Percentiles rank a stretch among this genome's conserved stretches.
Conservation (phyloP, 2,329 filamentous ascomycete genomes). For the Coniochaeta sp. region DNA sequence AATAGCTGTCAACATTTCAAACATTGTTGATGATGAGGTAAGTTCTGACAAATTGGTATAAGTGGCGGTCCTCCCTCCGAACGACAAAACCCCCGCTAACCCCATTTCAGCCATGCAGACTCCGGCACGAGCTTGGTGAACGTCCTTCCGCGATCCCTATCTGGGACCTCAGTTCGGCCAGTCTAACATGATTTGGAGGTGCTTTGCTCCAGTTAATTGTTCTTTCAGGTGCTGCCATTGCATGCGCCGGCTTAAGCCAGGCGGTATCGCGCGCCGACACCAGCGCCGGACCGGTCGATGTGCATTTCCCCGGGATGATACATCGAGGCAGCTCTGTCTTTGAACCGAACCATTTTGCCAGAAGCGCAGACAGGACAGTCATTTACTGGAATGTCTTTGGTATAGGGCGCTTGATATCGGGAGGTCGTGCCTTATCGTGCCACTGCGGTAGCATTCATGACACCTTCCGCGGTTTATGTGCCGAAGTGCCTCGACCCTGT, state of each 20-base stretch:
- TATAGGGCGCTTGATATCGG: constrained; percentile 4
- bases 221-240: not conserved
- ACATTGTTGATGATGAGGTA: too few relatives aligned
- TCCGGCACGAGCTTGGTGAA: not conserved
- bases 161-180: not conserved
- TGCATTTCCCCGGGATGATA: not conserved
- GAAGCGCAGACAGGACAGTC: not conserved
- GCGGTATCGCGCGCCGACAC: not conserved
- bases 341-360: not conserved
- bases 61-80: not conserved
- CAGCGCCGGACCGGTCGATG: not conserved
- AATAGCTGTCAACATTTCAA: too few relatives aligned
- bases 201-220: not conserved
- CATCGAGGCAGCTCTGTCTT: not conserved
- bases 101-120: not conserved
- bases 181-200: not conserved
- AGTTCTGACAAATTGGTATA: too few relatives aligned
- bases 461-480: constrained; percentile 8
- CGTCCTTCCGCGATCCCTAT: not conserved
- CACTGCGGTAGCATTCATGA: constrained; percentile 10
- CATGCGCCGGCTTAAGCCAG: not conserved
- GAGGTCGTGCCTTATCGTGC: constrained; percentile 7
- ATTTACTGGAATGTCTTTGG: not conserved
- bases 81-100: not conserved
- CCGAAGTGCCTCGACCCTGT: constrained; percentile 7